Base-by-base conservation (phyloP, 2,329 filamentous ascomycete genomes). In the Incumbomyces lentus region DNA sequence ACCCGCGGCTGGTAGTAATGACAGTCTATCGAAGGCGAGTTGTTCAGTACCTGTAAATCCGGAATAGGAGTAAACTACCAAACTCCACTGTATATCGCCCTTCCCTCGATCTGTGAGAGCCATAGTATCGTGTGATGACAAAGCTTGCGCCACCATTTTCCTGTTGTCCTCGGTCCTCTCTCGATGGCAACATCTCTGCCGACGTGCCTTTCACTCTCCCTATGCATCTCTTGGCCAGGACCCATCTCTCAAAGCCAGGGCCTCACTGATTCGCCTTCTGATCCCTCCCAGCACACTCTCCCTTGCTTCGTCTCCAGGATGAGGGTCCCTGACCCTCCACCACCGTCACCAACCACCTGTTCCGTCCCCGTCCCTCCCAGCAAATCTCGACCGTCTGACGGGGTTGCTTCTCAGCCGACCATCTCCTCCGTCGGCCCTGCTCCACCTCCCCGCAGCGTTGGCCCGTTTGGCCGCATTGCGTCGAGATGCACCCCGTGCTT, bases 401-500 rank as follows among this genome's bases (percentile, higher is more conserved):
- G 53, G 38, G 13, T 51, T 50, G 30, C 50, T 54, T 29, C 55
- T 42, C 39, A 55, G 30, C 2, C 22, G 22, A 26, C 22, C 8
- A 4, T 52, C 66, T 7, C 57, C 44, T 4, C 59, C 54, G 2
- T 58, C 58, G 62, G 55, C 48, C 12, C 52, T 40, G n/a, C 42
- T 49, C 42, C 42, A 31, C 22, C 8, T 26, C 22, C 22, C 22
- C 5, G 22, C 22, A 26, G 49, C 26, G 22, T 33, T 18, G 41
- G 44, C 35, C 32, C 43, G 26, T 31, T 19, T 14, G 29, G 29
- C 14, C 3, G 60, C 58, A 53, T 71, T 72, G n/a, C 18, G 14
- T 6, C 38, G 16, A 47, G 65, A 74, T 47, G 66, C 67, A 46
- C 61, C 64, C 51, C 68, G 65, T 22, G 69, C 63, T 35, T 68